phyloP scores from a whole-genome alignment of 192 early-diverging fungal species.

The Mortierella claussenii region DNA sequence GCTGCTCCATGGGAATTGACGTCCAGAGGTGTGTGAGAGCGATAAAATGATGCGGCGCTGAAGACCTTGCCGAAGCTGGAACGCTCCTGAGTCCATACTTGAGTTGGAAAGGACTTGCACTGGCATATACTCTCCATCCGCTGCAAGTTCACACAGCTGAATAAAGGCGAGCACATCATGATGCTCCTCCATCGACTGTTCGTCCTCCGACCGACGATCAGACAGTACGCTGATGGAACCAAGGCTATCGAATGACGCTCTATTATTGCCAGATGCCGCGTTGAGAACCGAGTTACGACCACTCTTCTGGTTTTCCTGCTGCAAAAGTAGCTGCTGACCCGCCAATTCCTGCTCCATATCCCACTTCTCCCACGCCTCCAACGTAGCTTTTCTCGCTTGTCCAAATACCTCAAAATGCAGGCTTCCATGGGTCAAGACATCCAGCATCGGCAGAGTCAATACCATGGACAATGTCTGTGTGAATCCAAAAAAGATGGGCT shows the following conservation, averaged over 20 bases:
- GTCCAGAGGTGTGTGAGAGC: slow-evolving; percentile 75
- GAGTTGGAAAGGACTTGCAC: slow-evolving; percentile 62
- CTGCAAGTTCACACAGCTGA: slow-evolving; percentile 70
- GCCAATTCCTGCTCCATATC: slow-evolving; percentile 58
- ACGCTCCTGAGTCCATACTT: slow-evolving; percentile 60
- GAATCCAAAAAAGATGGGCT: slow-evolving; percentile 63
- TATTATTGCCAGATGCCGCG: background rate
- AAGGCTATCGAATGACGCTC: slow-evolving; percentile 40
- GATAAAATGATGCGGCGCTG: slow-evolving; percentile 74
- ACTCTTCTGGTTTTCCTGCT: slow-evolving; percentile 55
- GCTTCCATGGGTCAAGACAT: slow-evolving; percentile 45
- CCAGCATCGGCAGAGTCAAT: slow-evolving; percentile 54
- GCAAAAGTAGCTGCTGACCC: slow-evolving; percentile 15
- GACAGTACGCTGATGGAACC: slow-evolving; percentile 44
- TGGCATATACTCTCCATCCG: slow-evolving; percentile 70
- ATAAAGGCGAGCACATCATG: slow-evolving; percentile 76
- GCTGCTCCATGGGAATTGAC: slow-evolving; percentile 65
- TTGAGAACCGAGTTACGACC: background rate
- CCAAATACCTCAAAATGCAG: slow-evolving; percentile 67
- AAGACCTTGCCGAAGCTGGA: slow-evolving; percentile 77
- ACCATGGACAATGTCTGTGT: slow-evolving; percentile 57
- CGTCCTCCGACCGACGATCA: slow-evolving; percentile 66
- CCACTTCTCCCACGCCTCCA: slow-evolving; percentile 62
- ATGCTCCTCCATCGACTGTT: slow-evolving; percentile 68
- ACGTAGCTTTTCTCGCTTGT: slow-evolving; percentile 38